These are phyloP conservation scores for Macrophomina pseudophaseolina DNA, from an alignment of 2,329 filamentous ascomycete genomes.

Conservation along the genomic window DNA sequence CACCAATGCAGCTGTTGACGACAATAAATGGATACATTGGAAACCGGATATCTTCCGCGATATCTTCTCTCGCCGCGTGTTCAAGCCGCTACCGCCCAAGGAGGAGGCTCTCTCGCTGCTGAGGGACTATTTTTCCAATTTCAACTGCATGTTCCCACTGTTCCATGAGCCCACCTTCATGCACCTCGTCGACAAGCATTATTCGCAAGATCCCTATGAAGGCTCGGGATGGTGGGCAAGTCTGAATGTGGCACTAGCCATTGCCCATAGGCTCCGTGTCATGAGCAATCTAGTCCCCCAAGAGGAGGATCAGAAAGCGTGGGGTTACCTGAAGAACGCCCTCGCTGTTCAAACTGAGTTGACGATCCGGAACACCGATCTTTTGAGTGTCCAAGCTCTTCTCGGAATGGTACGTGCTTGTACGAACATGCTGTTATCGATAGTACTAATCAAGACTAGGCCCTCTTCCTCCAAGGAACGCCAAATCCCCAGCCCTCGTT, in stretches of 20 bases:
- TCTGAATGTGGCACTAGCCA: slow-evolving; percentile 91
- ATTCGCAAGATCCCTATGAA: slow-evolving; percentile 89
- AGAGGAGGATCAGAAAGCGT: slow-evolving; percentile 92
- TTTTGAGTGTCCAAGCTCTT: slow-evolving; percentile 91
- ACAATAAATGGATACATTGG: slow-evolving; percentile 97
- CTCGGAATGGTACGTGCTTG: slow-evolving; percentile 74
- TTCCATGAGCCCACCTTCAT: slow-evolving; percentile 99
- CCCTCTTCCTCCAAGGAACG: slow-evolving; percentile 92
- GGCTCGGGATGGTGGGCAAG: slow-evolving; percentile 99
- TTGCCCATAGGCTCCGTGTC: slow-evolving; percentile 86
- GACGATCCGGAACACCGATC: slow-evolving; percentile 93
- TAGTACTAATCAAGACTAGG: slow-evolving; percentile 44
- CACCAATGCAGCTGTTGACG: slow-evolving; percentile 80
- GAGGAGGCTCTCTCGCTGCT: slow-evolving; percentile 86
- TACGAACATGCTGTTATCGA: slow-evolving; percentile 30
- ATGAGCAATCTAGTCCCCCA: slow-evolving; percentile 93
- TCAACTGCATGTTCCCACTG: slow-evolving; percentile 98
- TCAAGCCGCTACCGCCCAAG: slow-evolving; percentile 81
- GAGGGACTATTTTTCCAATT: slow-evolving; percentile 96
- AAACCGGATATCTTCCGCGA: slow-evolving; percentile 97
- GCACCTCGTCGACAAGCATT: slow-evolving; percentile 93
- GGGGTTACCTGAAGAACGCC: slow-evolving; percentile 95
- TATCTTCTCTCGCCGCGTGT: slow-evolving; percentile 83
- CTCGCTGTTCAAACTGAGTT: slow-evolving; percentile 92
- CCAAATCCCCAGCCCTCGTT: slow-evolving; percentile 96